Percentiles rank a stretch among this genome's conserved stretches.
Evolutionary conservation across 2,329 filamentous ascomycete genomes (phyloP).

Genomic region (Stylonectria norvegica): DNA sequence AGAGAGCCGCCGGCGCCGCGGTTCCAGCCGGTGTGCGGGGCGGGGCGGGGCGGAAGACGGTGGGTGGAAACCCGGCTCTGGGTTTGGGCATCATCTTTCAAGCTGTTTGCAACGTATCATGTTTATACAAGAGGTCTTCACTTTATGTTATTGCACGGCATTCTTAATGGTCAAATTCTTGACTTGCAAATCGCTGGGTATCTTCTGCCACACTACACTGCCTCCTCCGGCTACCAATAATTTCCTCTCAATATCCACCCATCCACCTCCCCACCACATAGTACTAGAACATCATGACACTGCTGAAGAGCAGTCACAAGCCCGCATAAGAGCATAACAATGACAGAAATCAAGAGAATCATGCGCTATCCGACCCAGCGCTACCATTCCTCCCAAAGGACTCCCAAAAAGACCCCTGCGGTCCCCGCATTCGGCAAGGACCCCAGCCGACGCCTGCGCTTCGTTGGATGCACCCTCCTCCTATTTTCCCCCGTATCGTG

Average conservation of each 20-base stretch:
- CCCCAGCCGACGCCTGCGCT: background rate
- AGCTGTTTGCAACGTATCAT: too few species aligned
- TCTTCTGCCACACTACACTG: slow-evolving; percentile 27
- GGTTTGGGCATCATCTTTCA: too few species aligned
- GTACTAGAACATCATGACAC: background rate
- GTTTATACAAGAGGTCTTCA: too few species aligned
- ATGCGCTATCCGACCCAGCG: background rate
- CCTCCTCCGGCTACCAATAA: background rate
- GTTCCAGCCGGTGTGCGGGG: too few species aligned
- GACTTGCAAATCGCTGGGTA: slow-evolving; percentile 26
- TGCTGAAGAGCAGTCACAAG: background rate
- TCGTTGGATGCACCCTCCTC: background rate
- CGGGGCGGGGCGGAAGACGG: too few species aligned
- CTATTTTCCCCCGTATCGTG: background rate
- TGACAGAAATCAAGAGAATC: background rate
- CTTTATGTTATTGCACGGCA: background rate
- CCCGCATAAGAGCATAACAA: background rate
- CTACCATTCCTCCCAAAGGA: background rate
- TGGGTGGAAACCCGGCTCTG: too few species aligned
- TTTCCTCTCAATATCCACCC: background rate
- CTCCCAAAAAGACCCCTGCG: background rate
- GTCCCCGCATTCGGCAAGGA: background rate
- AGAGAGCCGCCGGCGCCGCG: slow-evolving; percentile 18
- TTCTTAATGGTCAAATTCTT: slow-evolving; percentile 1
- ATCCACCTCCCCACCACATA: background rate